A percentile compares a stretch with the other conserved stretches of the same genome.
These are phyloP conservation scores for Chlamydomonas applanata DNA, from an alignment of 139 green algal species.

Conservation along the genomic window DNA sequence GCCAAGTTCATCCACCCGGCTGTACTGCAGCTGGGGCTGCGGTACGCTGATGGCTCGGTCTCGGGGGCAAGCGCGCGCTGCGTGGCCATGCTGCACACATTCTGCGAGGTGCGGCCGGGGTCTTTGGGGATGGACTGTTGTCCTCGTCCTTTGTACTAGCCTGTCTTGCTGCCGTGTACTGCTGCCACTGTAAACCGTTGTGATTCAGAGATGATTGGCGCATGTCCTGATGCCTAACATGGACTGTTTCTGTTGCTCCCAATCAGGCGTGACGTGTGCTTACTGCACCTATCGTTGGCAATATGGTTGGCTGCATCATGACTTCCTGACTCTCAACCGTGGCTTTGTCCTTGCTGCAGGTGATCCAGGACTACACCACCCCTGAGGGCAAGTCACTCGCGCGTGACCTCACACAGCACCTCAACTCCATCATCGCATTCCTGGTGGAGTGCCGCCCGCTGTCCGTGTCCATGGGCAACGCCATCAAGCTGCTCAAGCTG, in stretches of 20 bases:
- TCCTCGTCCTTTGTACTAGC: too few relatives aligned
- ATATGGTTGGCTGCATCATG: too few relatives aligned
- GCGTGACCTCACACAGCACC: conserved; percentile 70
- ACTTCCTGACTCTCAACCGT: too few relatives aligned
- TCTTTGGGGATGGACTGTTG: too few relatives aligned
- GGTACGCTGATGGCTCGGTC: conserved; percentile 76
- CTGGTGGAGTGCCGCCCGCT: conserved; percentile 85
- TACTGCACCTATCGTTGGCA: too few relatives aligned
- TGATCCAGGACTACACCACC: conserved; percentile 79
- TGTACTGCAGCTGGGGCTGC: conserved; percentile 78
- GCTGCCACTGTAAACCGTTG: too few relatives aligned
- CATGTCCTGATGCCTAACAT: too few relatives aligned
- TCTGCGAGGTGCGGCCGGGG: conserved; percentile 69
- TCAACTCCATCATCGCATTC: conserved; percentile 86
- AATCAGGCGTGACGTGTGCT: too few relatives aligned
- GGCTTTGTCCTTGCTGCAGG: conserved; percentile 12
- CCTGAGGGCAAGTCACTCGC: conserved; percentile 67
- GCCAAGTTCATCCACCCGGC: conserved; percentile 59
- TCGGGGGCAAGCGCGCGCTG: conserved; percentile 78
- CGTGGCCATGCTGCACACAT: conserved; percentile 82
- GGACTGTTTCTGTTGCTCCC: too few relatives aligned
- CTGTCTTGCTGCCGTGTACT: too few relatives aligned
- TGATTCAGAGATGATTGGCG: too few relatives aligned
- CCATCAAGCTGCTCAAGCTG: conserved; percentile 86
- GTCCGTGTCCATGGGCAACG: conserved; percentile 86